phyloP scores from a whole-genome alignment of 768 basidiomycete genomes.

The Suillus subluteus region DNA sequence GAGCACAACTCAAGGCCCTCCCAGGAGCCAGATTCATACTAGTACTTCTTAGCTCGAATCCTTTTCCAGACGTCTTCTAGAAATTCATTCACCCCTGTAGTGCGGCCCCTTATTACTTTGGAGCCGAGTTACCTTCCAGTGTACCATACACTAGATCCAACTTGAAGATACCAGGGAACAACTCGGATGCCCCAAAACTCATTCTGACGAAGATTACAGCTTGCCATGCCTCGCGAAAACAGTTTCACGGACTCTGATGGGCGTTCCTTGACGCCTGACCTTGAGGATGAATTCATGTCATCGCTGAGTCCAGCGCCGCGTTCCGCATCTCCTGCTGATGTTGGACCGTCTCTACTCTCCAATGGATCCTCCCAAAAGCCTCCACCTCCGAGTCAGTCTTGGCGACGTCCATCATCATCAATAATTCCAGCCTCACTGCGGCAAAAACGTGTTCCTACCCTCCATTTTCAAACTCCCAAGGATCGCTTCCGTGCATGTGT shows the following conservation, averaged over 20 bases:
- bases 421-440: neutral
- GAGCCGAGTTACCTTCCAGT: neutral
- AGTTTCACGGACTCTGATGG: conserved; percentile 69
- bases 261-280: conserved; percentile 67
- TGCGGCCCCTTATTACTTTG: neutral
- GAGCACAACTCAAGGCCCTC: neutral
- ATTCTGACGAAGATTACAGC: neutral
- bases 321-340: conserved; percentile 20
- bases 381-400: neutral
- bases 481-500: conserved; percentile 59
- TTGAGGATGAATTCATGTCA: conserved; percentile 40
- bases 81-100: neutral
- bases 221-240: conserved; percentile 67
- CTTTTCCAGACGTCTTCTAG: neutral
- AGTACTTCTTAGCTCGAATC: neutral
- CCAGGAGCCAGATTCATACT: neutral
- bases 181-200: no score
- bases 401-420: neutral
- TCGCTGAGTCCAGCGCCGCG: neutral
- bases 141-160: neutral
- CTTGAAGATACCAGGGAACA: no score
- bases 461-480: conserved; percentile 37
- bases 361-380: neutral
- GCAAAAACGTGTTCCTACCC: conserved; percentile 18
- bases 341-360: conserved; percentile 18